Base-by-base conservation (phyloP, 1,284 basidiomycete species). In the Puccinia triticina region DNA sequence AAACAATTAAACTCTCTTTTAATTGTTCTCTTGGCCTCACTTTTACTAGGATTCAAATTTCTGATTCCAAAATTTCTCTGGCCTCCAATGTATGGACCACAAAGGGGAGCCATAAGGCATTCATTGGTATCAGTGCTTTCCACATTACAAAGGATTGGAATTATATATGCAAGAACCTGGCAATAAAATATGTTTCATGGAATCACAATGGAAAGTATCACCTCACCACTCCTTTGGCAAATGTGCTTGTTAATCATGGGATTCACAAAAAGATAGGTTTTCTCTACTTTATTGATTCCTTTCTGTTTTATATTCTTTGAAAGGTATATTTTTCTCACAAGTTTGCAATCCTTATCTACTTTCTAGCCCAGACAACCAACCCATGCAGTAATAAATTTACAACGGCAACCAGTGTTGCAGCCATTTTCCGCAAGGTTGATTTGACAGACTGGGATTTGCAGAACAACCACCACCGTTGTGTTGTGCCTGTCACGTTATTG, bases 41-140 rank as follows among this genome's bases (percentile, higher is more conserved):
- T 46, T 46, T 46, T 7, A 46, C 29, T 43, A 67, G 64, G 64
- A n/a, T n/a, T n/a, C n/a, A n/a, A n/a, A n/a, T n/a, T 21, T 67
- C 64, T 7, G 64, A 67, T 2, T 67, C 34, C 3, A n/a, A 67
- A 26, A 67, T 67, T 4, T 40, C 14, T 4, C 1, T 67, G 4
- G 40, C 14, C 1, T 67, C 64, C 18, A 34, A 67, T 43, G 64
- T 67, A 4, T 67, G 64, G 64, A 67, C 32, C 5, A 67, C 64
- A 3, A 67, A 67, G 26, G 64, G 64, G 1, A 67, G 29, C 40
- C 64, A 67, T 40, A 67, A 67, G 23, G 64, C 64, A 8, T 67
- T 67, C 40, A 67, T 67, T 7, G 21, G 64, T 14, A 43, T 67
- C 8, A 40, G 34, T 11, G 37, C 34, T 21, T 67, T 2, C 64